These are phyloP conservation scores for Monilinia polystroma DNA, from an alignment of 2,329 filamentous ascomycete species.

Conservation along the genomic window DNA sequence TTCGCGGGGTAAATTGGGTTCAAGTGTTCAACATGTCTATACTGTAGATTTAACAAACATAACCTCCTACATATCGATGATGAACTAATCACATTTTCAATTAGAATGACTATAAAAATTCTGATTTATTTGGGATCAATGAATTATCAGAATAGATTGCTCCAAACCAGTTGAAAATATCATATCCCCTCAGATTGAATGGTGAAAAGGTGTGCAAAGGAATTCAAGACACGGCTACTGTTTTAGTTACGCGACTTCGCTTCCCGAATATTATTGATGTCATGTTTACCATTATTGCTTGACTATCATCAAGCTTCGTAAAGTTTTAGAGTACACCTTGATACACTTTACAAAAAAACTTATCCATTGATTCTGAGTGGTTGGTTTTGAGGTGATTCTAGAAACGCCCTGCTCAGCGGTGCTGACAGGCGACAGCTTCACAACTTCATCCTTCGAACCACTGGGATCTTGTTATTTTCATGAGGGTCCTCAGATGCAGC, in stretches of 20 bases:
- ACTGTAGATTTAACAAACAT: background rate
- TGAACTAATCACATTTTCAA: background rate
- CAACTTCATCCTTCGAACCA: background rate
- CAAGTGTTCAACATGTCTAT: background rate
- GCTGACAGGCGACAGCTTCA: background rate
- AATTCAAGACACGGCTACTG: slow-evolving; percentile 42
- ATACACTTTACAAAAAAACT: no score
- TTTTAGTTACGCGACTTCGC: no score
- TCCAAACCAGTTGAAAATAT: background rate
- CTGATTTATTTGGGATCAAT: background rate
- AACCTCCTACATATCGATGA: slow-evolving; percentile 1
- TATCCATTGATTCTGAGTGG: no score
- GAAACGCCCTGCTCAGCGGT: background rate
- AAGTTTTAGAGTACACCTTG: no score
- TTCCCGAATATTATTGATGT: no score
- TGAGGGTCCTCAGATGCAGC: background rate
- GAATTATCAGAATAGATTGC: background rate
- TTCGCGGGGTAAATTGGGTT: background rate
- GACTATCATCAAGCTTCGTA: no score
- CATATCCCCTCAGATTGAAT: no score
- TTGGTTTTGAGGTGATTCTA: no score
- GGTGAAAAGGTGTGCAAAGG: slow-evolving; percentile 44
- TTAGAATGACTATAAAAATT: background rate
- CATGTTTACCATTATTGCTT: no score
- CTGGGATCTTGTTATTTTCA: background rate